phyloP scores from a whole-genome alignment of 176 grass and related monocot species.

The Luzula sylvatica region DNA sequence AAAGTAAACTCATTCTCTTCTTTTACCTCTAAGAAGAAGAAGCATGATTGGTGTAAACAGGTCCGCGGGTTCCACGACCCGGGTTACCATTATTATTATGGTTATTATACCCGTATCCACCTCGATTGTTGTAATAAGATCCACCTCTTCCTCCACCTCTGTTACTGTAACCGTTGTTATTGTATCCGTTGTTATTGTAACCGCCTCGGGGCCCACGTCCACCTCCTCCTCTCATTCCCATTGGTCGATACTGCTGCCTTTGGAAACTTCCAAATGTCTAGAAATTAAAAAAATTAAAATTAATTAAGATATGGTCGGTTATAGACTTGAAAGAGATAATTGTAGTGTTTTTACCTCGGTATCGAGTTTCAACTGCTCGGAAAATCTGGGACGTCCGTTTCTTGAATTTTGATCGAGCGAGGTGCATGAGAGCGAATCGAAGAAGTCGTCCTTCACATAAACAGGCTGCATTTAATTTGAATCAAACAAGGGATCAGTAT shows the following conservation, averaged over 20 bases:
- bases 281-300: neutral
- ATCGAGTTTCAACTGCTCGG: slow-evolving; percentile 78
- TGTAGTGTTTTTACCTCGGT: slow-evolving; percentile 73
- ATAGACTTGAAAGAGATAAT: neutral
- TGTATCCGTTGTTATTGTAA: slow-evolving; percentile 56
- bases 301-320: neutral
- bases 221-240: slow-evolving; percentile 46
- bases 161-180: neutral
- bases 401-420: slow-evolving; percentile 49
- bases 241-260: slow-evolving; percentile 42
- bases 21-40: neutral
- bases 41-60: slow-evolving; percentile 1
- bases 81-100: neutral
- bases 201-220: slow-evolving; percentile 51
- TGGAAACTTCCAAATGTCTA: slow-evolving; percentile 84
- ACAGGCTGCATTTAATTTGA: slow-evolving; percentile 43
- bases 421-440: slow-evolving; percentile 82
- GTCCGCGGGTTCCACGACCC: slow-evolving; percentile 14
- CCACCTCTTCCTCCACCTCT: neutral
- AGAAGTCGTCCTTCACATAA: slow-evolving; percentile 95
- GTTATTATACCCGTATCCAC: slow-evolving; percentile 1
- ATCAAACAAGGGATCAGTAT: slow-evolving; percentile 5
- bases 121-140: slow-evolving; percentile 16
- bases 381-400: slow-evolving; percentile 74
- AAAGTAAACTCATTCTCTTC: slow-evolving; percentile 8